These are phyloP conservation scores for Colletotrichum sp. DNA, from an alignment of 2,329 filamentous ascomycete genomes.

Conservation along the genomic window DNA sequence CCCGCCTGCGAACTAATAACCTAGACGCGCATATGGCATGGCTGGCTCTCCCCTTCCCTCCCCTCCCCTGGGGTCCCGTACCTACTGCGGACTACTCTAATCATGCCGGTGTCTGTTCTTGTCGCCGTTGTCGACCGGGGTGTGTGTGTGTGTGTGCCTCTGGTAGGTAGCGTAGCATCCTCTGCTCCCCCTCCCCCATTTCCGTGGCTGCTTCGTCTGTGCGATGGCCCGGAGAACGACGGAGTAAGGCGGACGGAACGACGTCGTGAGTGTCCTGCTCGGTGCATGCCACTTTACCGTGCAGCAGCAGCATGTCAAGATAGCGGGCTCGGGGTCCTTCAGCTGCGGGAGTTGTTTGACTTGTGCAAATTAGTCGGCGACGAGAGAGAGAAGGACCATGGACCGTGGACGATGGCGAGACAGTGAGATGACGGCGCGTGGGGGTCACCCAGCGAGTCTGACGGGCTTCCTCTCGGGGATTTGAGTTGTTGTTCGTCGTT, in stretches of 20 bases:
- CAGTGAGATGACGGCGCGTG: constrained; percentile 5
- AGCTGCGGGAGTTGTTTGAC: not conserved
- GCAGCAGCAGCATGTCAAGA: not conserved
- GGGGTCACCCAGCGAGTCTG: not conserved
- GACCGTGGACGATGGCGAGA: not conserved
- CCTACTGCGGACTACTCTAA: not conserved
- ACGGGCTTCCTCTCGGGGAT: not conserved
- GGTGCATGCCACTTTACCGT: not conserved
- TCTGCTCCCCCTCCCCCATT: not conserved
- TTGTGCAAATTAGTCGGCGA: not conserved
- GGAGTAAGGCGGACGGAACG: not conserved
- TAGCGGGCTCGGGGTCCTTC: not conserved
- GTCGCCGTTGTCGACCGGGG: not conserved
- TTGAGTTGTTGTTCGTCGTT: not conserved
- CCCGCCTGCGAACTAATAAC: not conserved
- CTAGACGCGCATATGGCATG: not conserved
- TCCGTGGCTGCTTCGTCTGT: not conserved
- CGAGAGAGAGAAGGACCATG: not conserved
- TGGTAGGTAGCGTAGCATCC: not conserved
- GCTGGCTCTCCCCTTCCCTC: not conserved
- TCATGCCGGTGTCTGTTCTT: constrained; percentile 4
- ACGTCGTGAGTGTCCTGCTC: not conserved
- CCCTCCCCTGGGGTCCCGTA: not conserved
- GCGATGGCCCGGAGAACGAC: not conserved
- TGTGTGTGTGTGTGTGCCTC: not conserved